Evolutionary conservation across 441 rosid species (phyloP), one percentile per base, ranked within the genome.

Genomic region (Geranium incanum): DNA sequence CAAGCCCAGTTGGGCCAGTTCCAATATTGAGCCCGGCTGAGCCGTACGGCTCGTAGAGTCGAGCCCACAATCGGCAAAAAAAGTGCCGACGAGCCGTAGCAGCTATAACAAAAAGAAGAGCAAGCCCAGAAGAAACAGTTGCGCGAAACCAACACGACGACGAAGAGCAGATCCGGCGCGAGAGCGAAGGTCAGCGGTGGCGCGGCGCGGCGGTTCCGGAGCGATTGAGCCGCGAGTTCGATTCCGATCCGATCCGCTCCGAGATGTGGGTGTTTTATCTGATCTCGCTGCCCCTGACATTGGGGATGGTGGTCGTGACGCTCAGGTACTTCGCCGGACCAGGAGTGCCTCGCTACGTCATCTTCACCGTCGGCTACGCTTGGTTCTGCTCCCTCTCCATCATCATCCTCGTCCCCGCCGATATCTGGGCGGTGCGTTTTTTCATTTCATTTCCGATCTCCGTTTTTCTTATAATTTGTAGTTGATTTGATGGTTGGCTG

Each of bases 361-460:
- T 86, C 6, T 76, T 89, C 83, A 90, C 99, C 82, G 98, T 95
- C 71, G 97, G 91, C 2, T 95, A 95, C 88, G 80, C 98, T 79
- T 92, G 99, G 98, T 90, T 92, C 81, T 95, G 98, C 80, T 90
- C 99, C 73, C 89, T 92, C 79, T 87, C 97, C 77, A 85, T 92
- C 79, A 92, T 95, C 83, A 88, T 89, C 85, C 95, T 95, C 78
- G 99, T 93, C 66, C 99, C 99, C 69, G 97, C 99, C 75, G 99
- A 95, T 78, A 95, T 95, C 80, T 92, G 96, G 90, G 78, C 89
- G 89, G 99, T 90, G 75, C 65, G 45, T 70, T 6, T 18, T 3
- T 0, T 36, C 41, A 6, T 41, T 6, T 57, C 12, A 3, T 18
- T 19, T 43, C 52, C 12, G 18, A 38, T 60, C 33, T 13, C 11